Percentiles rank a stretch among this genome's conserved stretches.
Conservation (phyloP, 1,284 basidiomycete genomes). For the Filobasidium uniguttulatum region DNA sequence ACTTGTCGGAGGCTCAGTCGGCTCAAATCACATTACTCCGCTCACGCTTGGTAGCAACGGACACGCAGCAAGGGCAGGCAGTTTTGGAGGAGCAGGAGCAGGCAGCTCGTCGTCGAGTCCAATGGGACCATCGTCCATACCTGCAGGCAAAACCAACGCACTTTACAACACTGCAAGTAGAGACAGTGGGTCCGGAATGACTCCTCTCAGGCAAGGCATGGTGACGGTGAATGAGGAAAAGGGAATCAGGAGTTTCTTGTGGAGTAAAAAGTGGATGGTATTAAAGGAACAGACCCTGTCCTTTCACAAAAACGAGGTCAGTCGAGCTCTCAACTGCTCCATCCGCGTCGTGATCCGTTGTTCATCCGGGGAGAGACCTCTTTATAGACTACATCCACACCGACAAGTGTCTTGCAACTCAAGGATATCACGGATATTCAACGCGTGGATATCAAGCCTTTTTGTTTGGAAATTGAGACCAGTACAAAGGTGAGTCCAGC, state of each 20-base stretch:
- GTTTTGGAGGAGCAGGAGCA: not conserved
- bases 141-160: not conserved
- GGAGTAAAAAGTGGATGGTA: constrained; percentile 82
- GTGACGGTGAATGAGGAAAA: constrained; percentile 73
- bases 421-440: constrained; percentile 75
- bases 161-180: not conserved
- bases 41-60: not conserved
- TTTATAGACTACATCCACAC: constrained; percentile 47
- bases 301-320: constrained; percentile 85
- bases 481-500: constrained; percentile 45
- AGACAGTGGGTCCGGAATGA: not conserved
- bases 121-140: not conserved
- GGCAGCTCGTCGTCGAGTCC: not conserved
- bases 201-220: constrained; percentile 12
- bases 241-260: constrained; percentile 77
- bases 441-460: constrained; percentile 82
- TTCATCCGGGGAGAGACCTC: not conserved
- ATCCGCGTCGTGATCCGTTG: not conserved
- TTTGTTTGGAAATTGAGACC: constrained; percentile 72
- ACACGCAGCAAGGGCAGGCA: not conserved
- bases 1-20: not conserved
- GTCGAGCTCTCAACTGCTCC: constrained; percentile 21
- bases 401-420: constrained; percentile 51
- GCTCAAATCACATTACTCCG: not conserved
- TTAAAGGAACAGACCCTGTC: constrained; percentile 66